These are phyloP conservation scores for Penicillium alfredii DNA, from an alignment of 495 filamentous ascomycete genomes.

Conservation along the genomic window DNA sequence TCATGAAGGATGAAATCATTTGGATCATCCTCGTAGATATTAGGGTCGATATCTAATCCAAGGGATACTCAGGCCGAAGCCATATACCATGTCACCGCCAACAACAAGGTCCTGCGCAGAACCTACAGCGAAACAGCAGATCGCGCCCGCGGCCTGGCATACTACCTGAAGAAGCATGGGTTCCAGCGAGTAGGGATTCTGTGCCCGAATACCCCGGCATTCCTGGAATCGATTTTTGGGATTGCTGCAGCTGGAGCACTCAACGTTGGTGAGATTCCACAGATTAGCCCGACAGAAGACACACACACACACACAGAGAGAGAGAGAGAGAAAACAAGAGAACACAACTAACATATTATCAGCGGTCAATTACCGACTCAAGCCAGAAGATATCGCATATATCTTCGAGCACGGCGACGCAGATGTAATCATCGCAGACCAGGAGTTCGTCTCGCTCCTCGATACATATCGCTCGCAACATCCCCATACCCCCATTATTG, in stretches of 20 bases:
- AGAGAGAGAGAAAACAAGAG: too few relatives aligned
- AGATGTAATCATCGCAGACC: conserved; percentile 82
- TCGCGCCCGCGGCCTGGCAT: conserved; percentile 78
- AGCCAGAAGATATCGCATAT: conserved; percentile 80
- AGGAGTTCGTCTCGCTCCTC: conserved; percentile 67
- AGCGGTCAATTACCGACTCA: conserved; percentile 87
- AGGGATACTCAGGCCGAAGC: conserved; percentile 55
- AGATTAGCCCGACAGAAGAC: too few relatives aligned
- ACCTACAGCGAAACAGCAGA: conserved; percentile 77
- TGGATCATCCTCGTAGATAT: too few relatives aligned
- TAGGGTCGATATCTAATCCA: too few relatives aligned
- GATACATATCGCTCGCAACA: conserved; percentile 53
- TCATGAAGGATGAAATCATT: too few relatives aligned
- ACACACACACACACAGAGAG: too few relatives aligned
- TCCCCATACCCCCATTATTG: conserved; percentile 58
- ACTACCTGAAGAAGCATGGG: conserved; percentile 68
- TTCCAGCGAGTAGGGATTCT: conserved; percentile 73
- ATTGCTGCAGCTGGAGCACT: conserved; percentile 79
- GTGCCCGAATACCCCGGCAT: conserved; percentile 88
- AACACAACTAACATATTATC: not conserved
- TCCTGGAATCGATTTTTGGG: conserved; percentile 84
- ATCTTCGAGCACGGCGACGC: conserved; percentile 83
- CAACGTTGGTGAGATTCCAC: conserved; percentile 55
- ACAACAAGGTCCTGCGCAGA: conserved; percentile 63
- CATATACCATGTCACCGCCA: conserved; percentile 82